These are phyloP conservation scores for Heritiera fomes DNA, from an alignment of 345 rosid species.

Conservation along the genomic window DNA sequence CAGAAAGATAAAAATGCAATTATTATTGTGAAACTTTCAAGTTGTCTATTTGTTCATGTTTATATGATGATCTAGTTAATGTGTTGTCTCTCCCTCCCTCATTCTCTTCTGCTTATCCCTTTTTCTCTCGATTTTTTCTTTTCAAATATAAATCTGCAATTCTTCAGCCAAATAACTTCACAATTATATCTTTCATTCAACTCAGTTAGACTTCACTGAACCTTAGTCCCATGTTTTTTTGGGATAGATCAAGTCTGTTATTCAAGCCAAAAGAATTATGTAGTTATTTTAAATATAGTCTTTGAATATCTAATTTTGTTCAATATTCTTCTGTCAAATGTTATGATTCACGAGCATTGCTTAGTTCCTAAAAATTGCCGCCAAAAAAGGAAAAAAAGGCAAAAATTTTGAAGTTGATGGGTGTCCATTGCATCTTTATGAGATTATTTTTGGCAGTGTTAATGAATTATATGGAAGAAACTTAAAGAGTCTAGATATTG, in stretches of 20 bases:
- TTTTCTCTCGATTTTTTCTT: neutral
- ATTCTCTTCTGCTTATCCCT: neutral
- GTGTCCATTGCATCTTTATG: neutral
- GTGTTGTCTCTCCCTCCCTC: neutral
- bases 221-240: neutral
- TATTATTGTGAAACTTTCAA: too few species aligned
- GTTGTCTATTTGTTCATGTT: too few species aligned
- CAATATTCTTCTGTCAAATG: neutral
- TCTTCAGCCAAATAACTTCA: neutral
- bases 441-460: neutral
- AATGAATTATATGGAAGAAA: conserved; percentile 1
- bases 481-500: neutral
- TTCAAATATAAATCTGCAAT: neutral
- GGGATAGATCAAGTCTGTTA: neutral
- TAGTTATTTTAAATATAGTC: neutral
- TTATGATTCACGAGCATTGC: neutral
- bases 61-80: neutral
- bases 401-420: neutral
- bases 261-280: neutral
- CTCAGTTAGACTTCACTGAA: neutral
- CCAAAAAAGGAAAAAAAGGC: neutral
- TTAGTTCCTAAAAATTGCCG: neutral
- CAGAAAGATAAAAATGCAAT: too few species aligned
- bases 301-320: neutral
- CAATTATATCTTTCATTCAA: neutral